Evolutionary conservation across 163 green algal genomes (phyloP).

Genomic region (Chlamydomonas reinhardtii): DNA sequence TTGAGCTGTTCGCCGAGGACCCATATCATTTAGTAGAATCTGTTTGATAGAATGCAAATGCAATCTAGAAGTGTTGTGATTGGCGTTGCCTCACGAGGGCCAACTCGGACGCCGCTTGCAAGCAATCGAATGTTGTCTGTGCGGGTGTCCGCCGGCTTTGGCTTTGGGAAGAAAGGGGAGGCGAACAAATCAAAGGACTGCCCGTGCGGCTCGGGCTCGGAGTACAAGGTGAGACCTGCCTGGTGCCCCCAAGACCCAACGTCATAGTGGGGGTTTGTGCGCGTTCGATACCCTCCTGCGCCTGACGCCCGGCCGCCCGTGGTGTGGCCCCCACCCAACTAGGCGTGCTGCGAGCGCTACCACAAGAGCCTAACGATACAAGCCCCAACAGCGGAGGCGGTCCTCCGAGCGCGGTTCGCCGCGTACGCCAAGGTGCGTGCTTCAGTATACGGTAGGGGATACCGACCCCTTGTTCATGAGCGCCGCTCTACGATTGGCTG

Average conservation of each 20-base stretch:
- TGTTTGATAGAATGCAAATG: too few relatives aligned
- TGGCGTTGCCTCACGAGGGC: too few relatives aligned
- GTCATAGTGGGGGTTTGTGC: too few relatives aligned
- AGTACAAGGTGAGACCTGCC: slow-evolving; percentile 20
- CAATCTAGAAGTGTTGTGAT: too few relatives aligned
- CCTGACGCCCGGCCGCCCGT: background rate
- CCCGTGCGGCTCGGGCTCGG: slow-evolving; percentile 19
- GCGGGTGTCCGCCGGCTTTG: background rate
- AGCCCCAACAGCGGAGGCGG: slow-evolving; percentile 22
- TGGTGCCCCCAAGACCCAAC: too few relatives aligned
- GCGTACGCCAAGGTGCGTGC: slow-evolving; percentile 33
- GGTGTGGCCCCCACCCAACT: background rate
- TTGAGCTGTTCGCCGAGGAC: too few relatives aligned
- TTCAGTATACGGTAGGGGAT: background rate
- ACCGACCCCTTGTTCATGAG: too few relatives aligned
- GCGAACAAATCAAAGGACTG: background rate
- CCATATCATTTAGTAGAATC: too few relatives aligned
- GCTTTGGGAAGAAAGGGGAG: slow-evolving; percentile 24
- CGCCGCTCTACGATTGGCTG: too few relatives aligned
- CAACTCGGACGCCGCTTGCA: too few relatives aligned
- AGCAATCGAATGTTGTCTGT: too few relatives aligned
- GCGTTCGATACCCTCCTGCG: too few relatives aligned
- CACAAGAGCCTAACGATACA: slow-evolving; percentile 43
- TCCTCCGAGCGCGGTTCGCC: slow-evolving; percentile 43
- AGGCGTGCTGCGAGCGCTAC: slow-evolving; percentile 45